A percentile compares a stretch with the other conserved stretches of the same genome.
Evolutionary conservation across 2,329 filamentous ascomycete species (phyloP).

Genomic region (Ophiostoma triangulosporum): DNA sequence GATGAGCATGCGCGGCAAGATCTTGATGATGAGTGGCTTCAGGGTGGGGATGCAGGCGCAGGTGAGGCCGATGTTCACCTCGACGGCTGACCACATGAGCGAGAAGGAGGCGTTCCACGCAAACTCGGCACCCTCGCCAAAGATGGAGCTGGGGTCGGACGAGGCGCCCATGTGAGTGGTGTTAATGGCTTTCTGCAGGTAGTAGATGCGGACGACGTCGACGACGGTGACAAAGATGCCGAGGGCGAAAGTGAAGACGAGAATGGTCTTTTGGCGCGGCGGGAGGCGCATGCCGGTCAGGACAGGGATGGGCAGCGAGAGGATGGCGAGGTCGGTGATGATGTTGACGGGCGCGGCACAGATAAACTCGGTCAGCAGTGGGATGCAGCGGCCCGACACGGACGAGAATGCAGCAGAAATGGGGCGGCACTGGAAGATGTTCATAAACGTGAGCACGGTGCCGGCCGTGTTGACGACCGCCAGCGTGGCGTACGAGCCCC

Average conservation of each 20-base stretch:
- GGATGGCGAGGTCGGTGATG: conserved; percentile 75
- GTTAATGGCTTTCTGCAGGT: conserved; percentile 60
- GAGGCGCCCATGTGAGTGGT: conserved; percentile 22
- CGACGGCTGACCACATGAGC: conserved; percentile 88
- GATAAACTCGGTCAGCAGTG: conserved; percentile 48
- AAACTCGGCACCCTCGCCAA: conserved; percentile 40
- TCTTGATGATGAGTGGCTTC: conserved; percentile 65
- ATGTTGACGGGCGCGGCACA: conserved; percentile 83
- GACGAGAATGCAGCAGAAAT: conserved; percentile 53
- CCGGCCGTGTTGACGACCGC: conserved; percentile 68
- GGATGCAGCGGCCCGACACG: conserved; percentile 32
- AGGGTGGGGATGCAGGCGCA: conserved; percentile 87
- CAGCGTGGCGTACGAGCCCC: conserved; percentile 70
- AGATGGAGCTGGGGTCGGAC: conserved; percentile 27
- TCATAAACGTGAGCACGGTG: conserved; percentile 67
- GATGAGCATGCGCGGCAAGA: conserved; percentile 43
- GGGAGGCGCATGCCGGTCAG: conserved; percentile 77
- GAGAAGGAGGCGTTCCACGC: conserved; percentile 68
- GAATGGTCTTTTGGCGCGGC: conserved; percentile 71
- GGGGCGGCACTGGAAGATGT: conserved; percentile 75
- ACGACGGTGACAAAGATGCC: conserved; percentile 81
- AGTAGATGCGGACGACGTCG: conserved; percentile 81
- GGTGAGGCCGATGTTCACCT: conserved; percentile 81
- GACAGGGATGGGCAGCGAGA: conserved; percentile 79
- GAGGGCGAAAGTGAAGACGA: conserved; percentile 74